Conservation (phyloP, 306 rosid genomes). For the Citrullus amarus region DNA sequence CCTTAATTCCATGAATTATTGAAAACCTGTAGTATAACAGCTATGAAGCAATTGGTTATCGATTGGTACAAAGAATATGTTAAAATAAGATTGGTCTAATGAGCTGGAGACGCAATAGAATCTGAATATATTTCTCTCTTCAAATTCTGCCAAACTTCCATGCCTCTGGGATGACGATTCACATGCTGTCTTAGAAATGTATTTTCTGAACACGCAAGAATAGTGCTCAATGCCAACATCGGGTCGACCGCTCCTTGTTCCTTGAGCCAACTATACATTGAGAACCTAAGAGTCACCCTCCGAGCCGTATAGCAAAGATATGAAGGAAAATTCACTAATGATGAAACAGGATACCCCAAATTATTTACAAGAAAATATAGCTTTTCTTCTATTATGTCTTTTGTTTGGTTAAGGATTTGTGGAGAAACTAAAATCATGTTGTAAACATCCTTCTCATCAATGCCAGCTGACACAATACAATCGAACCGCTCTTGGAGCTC, state of each 20-base stretch:
- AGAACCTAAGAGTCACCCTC: constrained; percentile 49
- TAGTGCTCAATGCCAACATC: constrained; percentile 42
- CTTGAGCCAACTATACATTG: constrained; percentile 64
- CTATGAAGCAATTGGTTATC: background rate
- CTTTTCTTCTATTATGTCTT: constrained; percentile 34
- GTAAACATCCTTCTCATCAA: constrained; percentile 33
- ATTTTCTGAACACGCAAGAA: constrained; percentile 37
- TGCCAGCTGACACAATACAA: constrained; percentile 56
- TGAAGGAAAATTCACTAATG: constrained; percentile 41
- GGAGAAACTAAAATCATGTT: constrained; percentile 43
- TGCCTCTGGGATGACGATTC: constrained; percentile 49
- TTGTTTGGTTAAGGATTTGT: constrained; percentile 55
- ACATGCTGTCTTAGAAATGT: constrained; percentile 29
- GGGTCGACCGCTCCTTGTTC: constrained; percentile 29
- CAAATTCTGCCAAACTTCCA: constrained; percentile 52
- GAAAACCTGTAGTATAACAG: background rate
- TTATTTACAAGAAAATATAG: constrained; percentile 40
- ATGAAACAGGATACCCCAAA: constrained; percentile 48
- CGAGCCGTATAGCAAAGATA: constrained; percentile 31
- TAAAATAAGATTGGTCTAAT: background rate
- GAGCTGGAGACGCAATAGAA: background rate
- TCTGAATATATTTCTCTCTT: constrained; percentile 21
- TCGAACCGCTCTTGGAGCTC: constrained; percentile 77
- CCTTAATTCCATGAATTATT: background rate
- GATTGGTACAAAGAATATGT: background rate